A percentile compares a stretch with the other conserved stretches of the same genome.
These are phyloP conservation scores for Amylocystis lapponica DNA, from an alignment of 768 basidiomycete species.

Conservation along the genomic window DNA sequence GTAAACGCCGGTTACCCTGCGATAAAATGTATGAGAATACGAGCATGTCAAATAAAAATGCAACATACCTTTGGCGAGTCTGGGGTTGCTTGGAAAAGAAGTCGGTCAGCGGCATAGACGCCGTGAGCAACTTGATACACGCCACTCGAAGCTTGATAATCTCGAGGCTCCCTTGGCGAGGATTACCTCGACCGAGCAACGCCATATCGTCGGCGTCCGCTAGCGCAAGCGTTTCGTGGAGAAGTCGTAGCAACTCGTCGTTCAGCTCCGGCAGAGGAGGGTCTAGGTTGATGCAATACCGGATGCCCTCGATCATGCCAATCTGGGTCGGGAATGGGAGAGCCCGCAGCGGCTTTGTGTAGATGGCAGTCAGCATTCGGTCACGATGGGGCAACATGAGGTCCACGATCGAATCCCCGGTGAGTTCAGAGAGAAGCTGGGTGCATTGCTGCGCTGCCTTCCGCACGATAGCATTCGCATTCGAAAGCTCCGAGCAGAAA, in stretches of 20 bases:
- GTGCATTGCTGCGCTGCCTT: slow-evolving; percentile 80
- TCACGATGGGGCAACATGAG: slow-evolving; percentile 83
- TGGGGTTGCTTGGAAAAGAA: slow-evolving; percentile 83
- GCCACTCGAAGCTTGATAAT: slow-evolving; percentile 88
- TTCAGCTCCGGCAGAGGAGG: slow-evolving; percentile 89
- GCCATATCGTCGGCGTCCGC: slow-evolving; percentile 94
- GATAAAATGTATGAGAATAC: too few relatives aligned
- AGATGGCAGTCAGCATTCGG: slow-evolving; percentile 83
- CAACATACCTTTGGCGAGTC: slow-evolving; percentile 73
- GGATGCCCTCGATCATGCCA: slow-evolving; percentile 95
- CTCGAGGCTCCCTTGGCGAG: slow-evolving; percentile 74
- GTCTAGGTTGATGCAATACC: slow-evolving; percentile 85
- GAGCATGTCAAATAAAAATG: neutral
- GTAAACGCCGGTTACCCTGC: slow-evolving; percentile 89
- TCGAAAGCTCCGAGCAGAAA: slow-evolving; percentile 84
- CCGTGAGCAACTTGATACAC: slow-evolving; percentile 88
- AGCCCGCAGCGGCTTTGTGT: slow-evolving; percentile 93
- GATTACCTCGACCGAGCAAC: slow-evolving; percentile 66
- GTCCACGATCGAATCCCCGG: slow-evolving; percentile 64
- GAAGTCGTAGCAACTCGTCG: slow-evolving; percentile 84
- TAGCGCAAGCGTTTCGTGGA: slow-evolving; percentile 90
- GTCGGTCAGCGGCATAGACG: slow-evolving; percentile 92
- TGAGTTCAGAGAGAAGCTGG: slow-evolving; percentile 67
- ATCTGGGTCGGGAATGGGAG: slow-evolving; percentile 94
- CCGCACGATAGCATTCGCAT: slow-evolving; percentile 80